Conservation (phyloP, 306 rosid species). For the Vigna angularis region DNA sequence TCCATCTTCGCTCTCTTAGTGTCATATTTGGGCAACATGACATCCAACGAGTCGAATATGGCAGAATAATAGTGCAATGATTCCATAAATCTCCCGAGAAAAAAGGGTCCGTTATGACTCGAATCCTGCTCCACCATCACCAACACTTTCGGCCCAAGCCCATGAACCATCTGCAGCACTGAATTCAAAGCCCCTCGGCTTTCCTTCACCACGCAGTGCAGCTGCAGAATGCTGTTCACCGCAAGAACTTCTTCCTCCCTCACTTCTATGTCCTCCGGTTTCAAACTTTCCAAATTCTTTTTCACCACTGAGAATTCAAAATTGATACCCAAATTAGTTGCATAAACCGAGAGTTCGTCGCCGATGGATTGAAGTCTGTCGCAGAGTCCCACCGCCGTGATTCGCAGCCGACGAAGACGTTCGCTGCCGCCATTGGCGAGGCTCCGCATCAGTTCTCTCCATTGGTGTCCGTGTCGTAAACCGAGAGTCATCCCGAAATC, state of each 20-base stretch:
- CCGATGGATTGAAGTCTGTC: constrained; percentile 59
- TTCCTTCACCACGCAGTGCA: constrained; percentile 91
- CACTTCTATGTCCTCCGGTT: constrained; percentile 56
- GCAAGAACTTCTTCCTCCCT: constrained; percentile 70
- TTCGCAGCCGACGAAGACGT: constrained; percentile 56
- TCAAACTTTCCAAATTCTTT: constrained; percentile 64
- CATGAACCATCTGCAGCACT: constrained; percentile 69
- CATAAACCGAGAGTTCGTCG: constrained; percentile 61
- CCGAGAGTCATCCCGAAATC: constrained; percentile 88
- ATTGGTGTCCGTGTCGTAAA: constrained; percentile 74
- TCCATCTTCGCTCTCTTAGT: constrained; percentile 81
- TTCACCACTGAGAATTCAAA: constrained; percentile 64
- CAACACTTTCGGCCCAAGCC: constrained; percentile 67
- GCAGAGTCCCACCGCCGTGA: constrained; percentile 70
- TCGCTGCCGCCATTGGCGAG: constrained; percentile 47
- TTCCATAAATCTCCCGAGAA: constrained; percentile 93
- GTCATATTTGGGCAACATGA: constrained; percentile 82
- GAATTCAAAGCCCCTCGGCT: constrained; percentile 89
- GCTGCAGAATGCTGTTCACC: constrained; percentile 81
- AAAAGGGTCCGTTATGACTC: constrained; percentile 94
- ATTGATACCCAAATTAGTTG: constrained; percentile 55
- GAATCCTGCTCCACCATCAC: constrained; percentile 88
- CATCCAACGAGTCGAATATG: constrained; percentile 82
- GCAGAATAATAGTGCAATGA: constrained; percentile 90
- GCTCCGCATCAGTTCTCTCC: constrained; percentile 67